Evolutionary conservation across 306 rosid genomes (phyloP).

Genomic region (Fragaria nilgerrensis): DNA sequence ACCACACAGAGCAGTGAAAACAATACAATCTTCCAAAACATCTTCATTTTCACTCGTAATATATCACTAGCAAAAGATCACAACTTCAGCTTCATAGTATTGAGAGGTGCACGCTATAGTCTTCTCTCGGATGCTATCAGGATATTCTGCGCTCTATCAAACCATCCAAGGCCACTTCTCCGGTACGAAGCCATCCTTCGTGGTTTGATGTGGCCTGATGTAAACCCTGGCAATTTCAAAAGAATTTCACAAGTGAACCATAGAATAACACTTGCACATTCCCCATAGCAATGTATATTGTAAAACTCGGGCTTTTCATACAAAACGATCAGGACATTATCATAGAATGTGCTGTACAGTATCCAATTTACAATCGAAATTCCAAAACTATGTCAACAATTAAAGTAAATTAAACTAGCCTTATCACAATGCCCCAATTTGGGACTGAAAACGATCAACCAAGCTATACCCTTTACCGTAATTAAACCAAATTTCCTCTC

Average conservation of each 20-base stretch:
- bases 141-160: conserved; percentile 27
- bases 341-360: not conserved
- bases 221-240: conserved; percentile 35
- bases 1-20: conserved; percentile 38
- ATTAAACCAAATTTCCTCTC: not conserved
- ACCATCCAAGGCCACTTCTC: conserved; percentile 35
- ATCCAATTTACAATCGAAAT: not conserved
- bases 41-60: conserved; percentile 30
- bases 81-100: conserved; percentile 11
- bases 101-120: conserved; percentile 27
- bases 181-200: conserved; percentile 19
- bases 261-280: not conserved
- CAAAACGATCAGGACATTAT: not conserved
- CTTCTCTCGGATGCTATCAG: conserved; percentile 15
- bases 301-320: not conserved
- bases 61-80: conserved; percentile 5
- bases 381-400: not conserved
- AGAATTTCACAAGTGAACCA: too few species aligned
- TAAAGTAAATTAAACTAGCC: not conserved
- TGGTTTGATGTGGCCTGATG: conserved; percentile 22
- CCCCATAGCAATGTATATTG: not conserved
- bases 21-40: conserved; percentile 32
- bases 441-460: not conserved
- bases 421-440: conserved; percentile 8
- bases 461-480: not conserved